Percentiles rank a stretch among this genome's conserved stretches.
phyloP scores from a whole-genome alignment of 768 basidiomycete genomes.

The Suillus cothurnatus region DNA sequence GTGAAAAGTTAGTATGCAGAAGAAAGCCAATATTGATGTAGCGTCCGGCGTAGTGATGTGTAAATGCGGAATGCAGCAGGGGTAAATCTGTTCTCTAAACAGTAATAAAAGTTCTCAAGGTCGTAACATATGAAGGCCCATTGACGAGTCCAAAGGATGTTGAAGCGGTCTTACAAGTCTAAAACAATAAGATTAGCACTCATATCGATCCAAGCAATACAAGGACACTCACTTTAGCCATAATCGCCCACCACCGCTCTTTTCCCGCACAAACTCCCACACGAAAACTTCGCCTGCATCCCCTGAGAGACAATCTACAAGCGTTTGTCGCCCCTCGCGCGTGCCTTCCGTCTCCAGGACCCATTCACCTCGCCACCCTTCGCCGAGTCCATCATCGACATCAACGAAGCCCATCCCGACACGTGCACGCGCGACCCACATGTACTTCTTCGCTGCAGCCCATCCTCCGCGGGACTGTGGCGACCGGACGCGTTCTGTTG shows the following conservation, averaged over 20 bases:
- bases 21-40: not conserved
- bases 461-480: conserved; percentile 62
- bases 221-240: conserved; percentile 60
- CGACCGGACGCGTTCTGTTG: conserved; percentile 48
- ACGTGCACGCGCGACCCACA: conserved; percentile 63
- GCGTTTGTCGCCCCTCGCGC: conserved; percentile 55
- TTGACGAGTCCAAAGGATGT: not conserved
- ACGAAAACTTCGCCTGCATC: conserved; percentile 36
- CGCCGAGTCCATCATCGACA: conserved; percentile 47
- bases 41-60: conserved; percentile 1
- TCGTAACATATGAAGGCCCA: conserved; percentile 4
- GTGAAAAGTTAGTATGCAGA: not conserved
- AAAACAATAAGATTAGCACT: not conserved
- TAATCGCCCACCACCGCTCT: conserved; percentile 56
- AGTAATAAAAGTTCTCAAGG: conserved; percentile 1
- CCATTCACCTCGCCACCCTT: conserved; percentile 81
- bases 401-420: conserved; percentile 39
- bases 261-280: conserved; percentile 66
- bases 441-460: conserved; percentile 60
- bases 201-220: not conserved
- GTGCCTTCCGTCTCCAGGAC: conserved; percentile 81
- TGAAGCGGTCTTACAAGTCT: conserved; percentile 4
- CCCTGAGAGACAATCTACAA: conserved; percentile 55
- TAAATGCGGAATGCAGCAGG: not conserved
- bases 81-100: not conserved